phyloP scores from a whole-genome alignment of 2,329 filamentous ascomycete species.

The Ceratocystiopsis brevicomis region DNA sequence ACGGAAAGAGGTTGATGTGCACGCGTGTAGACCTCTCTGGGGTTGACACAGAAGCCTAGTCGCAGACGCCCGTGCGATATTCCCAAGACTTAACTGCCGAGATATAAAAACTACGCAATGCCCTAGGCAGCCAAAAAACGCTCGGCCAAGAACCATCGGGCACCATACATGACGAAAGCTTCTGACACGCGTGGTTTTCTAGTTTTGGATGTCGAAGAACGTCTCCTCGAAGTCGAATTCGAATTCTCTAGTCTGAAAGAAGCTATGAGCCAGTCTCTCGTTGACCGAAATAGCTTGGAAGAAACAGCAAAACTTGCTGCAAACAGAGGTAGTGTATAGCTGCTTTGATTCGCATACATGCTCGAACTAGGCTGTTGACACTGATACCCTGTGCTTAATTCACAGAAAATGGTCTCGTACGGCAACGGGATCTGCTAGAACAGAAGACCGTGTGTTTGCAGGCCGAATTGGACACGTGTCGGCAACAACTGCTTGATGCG shows the following conservation, averaged over 20 bases:
- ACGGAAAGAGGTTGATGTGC: not conserved
- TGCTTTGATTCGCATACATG: not conserved
- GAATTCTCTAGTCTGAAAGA: slow-evolving; percentile 54
- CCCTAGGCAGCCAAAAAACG: slow-evolving; percentile 17
- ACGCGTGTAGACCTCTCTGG: not conserved
- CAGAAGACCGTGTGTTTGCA: slow-evolving; percentile 33
- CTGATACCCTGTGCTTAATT: slow-evolving; percentile 5
- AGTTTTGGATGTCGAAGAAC: slow-evolving; percentile 66
- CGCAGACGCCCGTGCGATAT: too few species aligned
- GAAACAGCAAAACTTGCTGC: slow-evolving; percentile 60
- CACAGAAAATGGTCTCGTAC: slow-evolving; percentile 30
- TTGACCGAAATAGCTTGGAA: slow-evolving; percentile 50
- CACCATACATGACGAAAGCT: slow-evolving; percentile 31
- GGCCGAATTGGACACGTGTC: slow-evolving; percentile 38
- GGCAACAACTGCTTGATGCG: slow-evolving; percentile 26
- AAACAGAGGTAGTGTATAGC: slow-evolving; percentile 38
- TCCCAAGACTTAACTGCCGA: not conserved
- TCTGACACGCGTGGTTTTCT: slow-evolving; percentile 46
- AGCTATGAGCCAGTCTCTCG: slow-evolving; percentile 50
- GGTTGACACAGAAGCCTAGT: too few species aligned
- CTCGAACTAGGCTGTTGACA: too few species aligned
- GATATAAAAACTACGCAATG: slow-evolving; percentile 13
- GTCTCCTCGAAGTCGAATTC: slow-evolving; percentile 57
- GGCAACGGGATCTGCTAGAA: slow-evolving; percentile 26
- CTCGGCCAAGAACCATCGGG: slow-evolving; percentile 23